Evolutionary conservation across 176 grass and related monocot species (phyloP).

Genomic region (Thinopyrum elongatum): DNA sequence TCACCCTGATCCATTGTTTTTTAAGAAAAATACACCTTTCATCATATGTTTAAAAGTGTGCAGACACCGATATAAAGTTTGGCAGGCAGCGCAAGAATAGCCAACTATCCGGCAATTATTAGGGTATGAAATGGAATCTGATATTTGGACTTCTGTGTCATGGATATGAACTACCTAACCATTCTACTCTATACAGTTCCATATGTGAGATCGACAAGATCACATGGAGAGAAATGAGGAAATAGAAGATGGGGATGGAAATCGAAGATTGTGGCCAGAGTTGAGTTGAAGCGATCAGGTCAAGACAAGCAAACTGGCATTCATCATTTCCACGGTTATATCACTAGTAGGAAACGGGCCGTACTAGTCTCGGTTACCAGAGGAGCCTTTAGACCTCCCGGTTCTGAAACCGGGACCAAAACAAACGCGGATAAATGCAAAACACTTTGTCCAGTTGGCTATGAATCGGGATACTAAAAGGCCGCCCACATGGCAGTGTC

Average conservation of each 20-base stretch:
- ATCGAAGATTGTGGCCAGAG: no score
- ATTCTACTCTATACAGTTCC: not conserved
- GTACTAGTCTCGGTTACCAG: no score
- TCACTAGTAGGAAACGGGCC: no score
- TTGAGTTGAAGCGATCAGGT: no score
- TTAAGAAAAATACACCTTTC: not conserved
- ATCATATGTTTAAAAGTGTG: not conserved
- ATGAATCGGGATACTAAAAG: no score
- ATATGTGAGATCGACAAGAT: not conserved
- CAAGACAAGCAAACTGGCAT: not conserved
- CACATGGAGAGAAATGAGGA: not conserved
- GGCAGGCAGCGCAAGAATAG: not conserved
- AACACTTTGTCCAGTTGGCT: no score
- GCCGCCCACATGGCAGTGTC: no score
- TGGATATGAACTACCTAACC: not conserved
- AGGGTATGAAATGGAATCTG: not conserved
- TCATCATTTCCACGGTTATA: slow-evolving; percentile 26
- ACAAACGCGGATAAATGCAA: no score
- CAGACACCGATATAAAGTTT: not conserved
- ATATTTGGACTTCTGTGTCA: not conserved
- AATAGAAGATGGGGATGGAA: no score
- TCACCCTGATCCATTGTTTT: not conserved
- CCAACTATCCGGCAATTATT: not conserved
- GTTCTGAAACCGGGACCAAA: no score
- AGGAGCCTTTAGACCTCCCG: no score